Evolutionary conservation across 2,329 filamentous ascomycete genomes (phyloP), one percentile per base, ranked within the genome.

Genomic region (Pseudogymnoascus sp.): DNA sequence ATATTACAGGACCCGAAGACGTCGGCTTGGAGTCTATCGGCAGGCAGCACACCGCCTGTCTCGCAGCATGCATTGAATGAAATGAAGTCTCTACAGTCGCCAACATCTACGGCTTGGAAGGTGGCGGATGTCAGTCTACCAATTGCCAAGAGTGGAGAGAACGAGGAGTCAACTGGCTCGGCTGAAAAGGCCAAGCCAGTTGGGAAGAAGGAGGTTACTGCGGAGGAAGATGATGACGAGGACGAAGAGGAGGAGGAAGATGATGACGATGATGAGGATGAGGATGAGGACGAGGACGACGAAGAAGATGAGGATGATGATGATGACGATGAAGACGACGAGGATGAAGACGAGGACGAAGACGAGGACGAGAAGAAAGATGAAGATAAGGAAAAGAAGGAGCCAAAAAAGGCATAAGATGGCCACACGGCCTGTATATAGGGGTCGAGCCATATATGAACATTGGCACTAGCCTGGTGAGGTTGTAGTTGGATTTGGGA

Each of bases 321-420:
- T 2, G 24, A 64, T 1, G 41, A 29, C 11, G 50, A 36, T 2
- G 21, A 36, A 9, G 39, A 35, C 5, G 29, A 54, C n/a, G 41
- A 54, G 4, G 29, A 35, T 5, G 62, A 35, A 1, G 59, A 47
- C 13, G 61, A 37, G 1, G 26, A 44, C 7, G 35, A 31, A 10
- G 17, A 26, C 7, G 41, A 58, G 2, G 21, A 58, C 2, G 33
- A 33, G 10, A 64, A 70, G 71, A 17, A 70, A 75, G 68, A 68
- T 5, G 41, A 65, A 8, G 61, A 44, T 2, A 61, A 74, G 58
- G 76, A 80, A 70, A 76, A 73, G 62, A 66, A 73, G 0, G 72
- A 74, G 37, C 11, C 63, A 6, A 64, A 71, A 4, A 70, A 73
- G 7, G 70, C 70, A 1, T 73, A 72, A 1, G 68, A 74, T 5